These are phyloP conservation scores for Claviceps spartinae DNA, from an alignment of 2,329 filamentous ascomycete genomes.

Conservation along the genomic window DNA sequence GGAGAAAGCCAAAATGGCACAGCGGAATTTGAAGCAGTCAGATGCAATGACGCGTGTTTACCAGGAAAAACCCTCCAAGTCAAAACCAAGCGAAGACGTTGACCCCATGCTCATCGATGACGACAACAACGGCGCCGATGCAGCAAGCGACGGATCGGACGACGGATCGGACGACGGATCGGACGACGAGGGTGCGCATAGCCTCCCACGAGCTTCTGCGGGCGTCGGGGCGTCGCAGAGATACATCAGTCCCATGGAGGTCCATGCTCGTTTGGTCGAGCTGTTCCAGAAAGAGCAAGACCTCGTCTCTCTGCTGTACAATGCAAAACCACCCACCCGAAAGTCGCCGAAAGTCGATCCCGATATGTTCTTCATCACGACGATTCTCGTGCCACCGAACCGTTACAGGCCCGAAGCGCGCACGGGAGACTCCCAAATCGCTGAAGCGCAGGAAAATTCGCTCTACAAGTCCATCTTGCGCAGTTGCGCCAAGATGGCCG, in stretches of 20 bases:
- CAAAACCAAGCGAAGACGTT: constrained; percentile 13
- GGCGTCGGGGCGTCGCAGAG: constrained; percentile 35
- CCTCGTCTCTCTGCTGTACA: constrained; percentile 73
- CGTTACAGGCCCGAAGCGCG: constrained; percentile 77
- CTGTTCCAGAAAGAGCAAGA: constrained; percentile 83
- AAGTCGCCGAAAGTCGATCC: constrained; percentile 46
- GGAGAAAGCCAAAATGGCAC: constrained; percentile 64
- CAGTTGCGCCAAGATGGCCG: constrained; percentile 57
- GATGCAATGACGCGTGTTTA: constrained; percentile 49
- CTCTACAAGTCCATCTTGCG: constrained; percentile 77
- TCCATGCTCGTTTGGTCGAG: constrained; percentile 61
- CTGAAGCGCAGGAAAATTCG: constrained; percentile 78
- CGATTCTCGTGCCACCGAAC: constrained; percentile 81
- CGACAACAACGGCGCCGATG: constrained; percentile 31
- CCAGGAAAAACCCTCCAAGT: constrained; percentile 14
- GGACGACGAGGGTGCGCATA: constrained; percentile 35
- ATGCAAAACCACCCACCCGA: constrained; percentile 51
- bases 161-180: constrained; percentile 21
- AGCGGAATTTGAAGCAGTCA: constrained; percentile 48
- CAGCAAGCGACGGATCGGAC: constrained; percentile 25
- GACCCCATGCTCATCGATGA: constrained; percentile 33
- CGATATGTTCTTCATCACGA: constrained; percentile 90
- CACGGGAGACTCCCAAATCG: constrained; percentile 66
- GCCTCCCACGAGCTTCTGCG: not conserved
- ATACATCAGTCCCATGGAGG: constrained; percentile 73